These are phyloP conservation scores for Kluyveromyces aestuarii DNA, from an alignment of 805 yeast genomes.

Conservation along the genomic window DNA sequence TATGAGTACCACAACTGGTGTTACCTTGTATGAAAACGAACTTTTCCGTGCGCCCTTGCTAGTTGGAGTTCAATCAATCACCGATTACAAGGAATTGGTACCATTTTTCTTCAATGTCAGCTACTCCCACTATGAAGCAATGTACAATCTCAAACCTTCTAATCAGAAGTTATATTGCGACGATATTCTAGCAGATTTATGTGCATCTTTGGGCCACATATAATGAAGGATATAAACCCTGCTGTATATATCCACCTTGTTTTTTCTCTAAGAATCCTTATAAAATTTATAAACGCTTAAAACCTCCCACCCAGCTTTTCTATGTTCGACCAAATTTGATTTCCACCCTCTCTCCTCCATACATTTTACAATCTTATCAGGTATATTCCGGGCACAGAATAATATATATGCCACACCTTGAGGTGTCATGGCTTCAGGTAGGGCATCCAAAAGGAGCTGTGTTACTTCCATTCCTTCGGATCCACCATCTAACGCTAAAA, in stretches of 20 bases:
- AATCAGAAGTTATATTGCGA: conserved; percentile 40
- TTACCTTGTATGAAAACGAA: conserved; percentile 9
- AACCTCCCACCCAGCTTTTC: conserved; percentile 97
- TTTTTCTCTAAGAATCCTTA: not conserved
- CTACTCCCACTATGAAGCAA: conserved; percentile 32
- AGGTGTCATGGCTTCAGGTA: conserved; percentile 44
- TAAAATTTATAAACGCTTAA: conserved; percentile 62
- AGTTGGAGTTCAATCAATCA: conserved; percentile 16
- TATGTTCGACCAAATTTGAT: conserved; percentile 41
- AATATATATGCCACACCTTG: conserved; percentile 78
- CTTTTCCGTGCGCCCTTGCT: conserved; percentile 22
- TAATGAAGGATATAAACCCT: not conserved
- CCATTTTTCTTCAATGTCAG: conserved; percentile 22
- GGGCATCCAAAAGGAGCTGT: conserved; percentile 42
- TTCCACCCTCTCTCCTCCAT: conserved; percentile 49
- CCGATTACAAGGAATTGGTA: conserved; percentile 18
- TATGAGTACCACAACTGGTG: conserved; percentile 23
- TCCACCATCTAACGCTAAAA: conserved; percentile 87
- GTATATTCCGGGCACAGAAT: conserved; percentile 87
- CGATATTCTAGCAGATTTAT: conserved; percentile 55
- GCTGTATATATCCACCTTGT: not conserved
- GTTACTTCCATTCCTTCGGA: conserved; percentile 86
- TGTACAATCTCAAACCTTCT: conserved; percentile 40
- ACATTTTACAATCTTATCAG: conserved; percentile 43
- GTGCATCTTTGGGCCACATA: conserved; percentile 9